Conservation (phyloP, 148 eudicot species). For the Pharnaceum exiguum region DNA sequence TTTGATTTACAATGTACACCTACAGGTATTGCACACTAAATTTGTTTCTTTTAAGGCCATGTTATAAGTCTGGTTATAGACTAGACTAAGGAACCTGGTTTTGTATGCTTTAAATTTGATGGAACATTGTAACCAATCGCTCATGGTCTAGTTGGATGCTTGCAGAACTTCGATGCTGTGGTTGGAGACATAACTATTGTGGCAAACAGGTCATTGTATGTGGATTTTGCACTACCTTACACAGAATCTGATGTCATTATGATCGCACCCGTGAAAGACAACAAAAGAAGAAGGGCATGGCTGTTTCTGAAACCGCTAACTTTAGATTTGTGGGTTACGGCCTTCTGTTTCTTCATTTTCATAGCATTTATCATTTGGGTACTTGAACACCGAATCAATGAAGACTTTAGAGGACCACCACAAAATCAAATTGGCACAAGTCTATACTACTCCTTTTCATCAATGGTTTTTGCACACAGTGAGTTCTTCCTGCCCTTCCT, state of each 20-base stretch:
- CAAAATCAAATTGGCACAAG: slow-evolving; percentile 53
- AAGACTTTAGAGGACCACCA: slow-evolving; percentile 54
- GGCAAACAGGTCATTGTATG: slow-evolving; percentile 36
- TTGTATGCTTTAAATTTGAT: too few species aligned
- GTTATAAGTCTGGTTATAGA: neutral
- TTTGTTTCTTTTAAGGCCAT: neutral
- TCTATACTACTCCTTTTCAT: slow-evolving; percentile 67
- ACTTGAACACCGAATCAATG: slow-evolving; percentile 61
- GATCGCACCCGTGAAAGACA: slow-evolving; percentile 43
- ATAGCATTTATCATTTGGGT: slow-evolving; percentile 72
- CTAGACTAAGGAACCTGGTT: too few species aligned
- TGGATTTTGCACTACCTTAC: slow-evolving; percentile 63
- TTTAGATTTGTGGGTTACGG: slow-evolving; percentile 57
- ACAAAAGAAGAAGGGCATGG: slow-evolving; percentile 49
- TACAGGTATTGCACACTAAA: slow-evolving; percentile 15
- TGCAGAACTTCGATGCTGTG: slow-evolving; percentile 51
- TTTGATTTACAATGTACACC: slow-evolving; percentile 26
- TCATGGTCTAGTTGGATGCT: neutral
- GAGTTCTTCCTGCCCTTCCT: slow-evolving; percentile 19
- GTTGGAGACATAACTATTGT: slow-evolving; percentile 60
- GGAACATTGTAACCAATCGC: too few species aligned
- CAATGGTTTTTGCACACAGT: slow-evolving; percentile 76
- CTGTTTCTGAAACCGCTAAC: slow-evolving; percentile 62
- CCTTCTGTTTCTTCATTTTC: slow-evolving; percentile 45
- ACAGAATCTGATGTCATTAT: slow-evolving; percentile 57